Evolutionary conservation across 768 basidiomycete genomes (phyloP), one percentile per base, ranked within the genome.

Genomic region (Suillus fuscotomentosus): DNA sequence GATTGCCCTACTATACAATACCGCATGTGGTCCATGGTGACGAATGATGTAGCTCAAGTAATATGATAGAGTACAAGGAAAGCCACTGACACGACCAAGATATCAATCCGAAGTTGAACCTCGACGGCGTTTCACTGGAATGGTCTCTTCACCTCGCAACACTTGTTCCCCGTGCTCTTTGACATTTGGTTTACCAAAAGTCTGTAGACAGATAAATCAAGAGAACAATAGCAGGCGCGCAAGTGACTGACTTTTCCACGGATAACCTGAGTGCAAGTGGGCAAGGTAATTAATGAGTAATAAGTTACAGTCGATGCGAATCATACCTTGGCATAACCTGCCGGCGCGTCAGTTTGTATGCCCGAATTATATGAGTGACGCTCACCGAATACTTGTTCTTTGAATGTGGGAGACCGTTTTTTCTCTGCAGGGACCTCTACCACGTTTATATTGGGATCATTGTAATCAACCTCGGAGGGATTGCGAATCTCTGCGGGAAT

Each of bases 301-400:
- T 62, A 5, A 31, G 9, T 10, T 2, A 47, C 41, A 61, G 48
- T 27, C 20, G 36, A 10, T 41, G n/a, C 56, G 31, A 63, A 48
- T 36, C 67, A 65, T 60, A 76, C 75, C 73, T 54, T 70, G 9
- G 70, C 71, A 63, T 76, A 77, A 54, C 76, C 75, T 76, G 45
- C 3, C n/a, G n/a, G n/a, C 13, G 6, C 6, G 43, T 39, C 48
- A 62, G 36, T 51, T 17, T 22, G 9, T 9, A 27, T 14, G 24
- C 9, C 20, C 1, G 54, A 53, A 15, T 22, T n/a, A 17, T 10
- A 53, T 39, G 24, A 51, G 15, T 34, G 6, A 62, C 48, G 67
- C 80, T 31, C 65, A 85, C 86, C 87, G 54, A 86, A 81, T 9
- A 87, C 83, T 63, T 78, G 80, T 54, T 88, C 86, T 71, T 86